Base-by-base conservation (phyloP, 331 rosid species). In the Malus hybrid region DNA sequence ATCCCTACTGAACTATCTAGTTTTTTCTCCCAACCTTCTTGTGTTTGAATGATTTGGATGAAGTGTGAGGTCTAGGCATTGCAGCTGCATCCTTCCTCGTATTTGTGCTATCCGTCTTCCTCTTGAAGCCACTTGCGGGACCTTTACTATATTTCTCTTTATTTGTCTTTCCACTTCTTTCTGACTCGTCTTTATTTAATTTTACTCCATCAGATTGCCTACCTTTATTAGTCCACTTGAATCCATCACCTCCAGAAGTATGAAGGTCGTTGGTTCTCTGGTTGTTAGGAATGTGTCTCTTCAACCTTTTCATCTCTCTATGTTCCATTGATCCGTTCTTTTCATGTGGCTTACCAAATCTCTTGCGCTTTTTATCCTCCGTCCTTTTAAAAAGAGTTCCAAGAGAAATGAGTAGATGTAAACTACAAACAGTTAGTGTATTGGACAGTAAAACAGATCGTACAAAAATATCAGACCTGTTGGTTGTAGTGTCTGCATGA, bases 261-360 rank as follows among this genome's bases (percentile, higher is more conserved):
- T 5, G 19, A 34, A 71, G 70, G 48, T 77, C 83, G 20, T 71
- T 73, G 55, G 70, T 31, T 27, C 82, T 69, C 5, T 71, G 72
- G 67, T 32, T n/a, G 78, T 15, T 24, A 11, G 67, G 69, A 62
- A 66, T 75, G 63, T 65, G 57, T 78, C 78, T 71, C 48, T 78
- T 82, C 50, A 57, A 84, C 74, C 90, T 39, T 87, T 80, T 88
- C 62, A 87, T 87, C 74, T 81, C 86, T 55, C 63, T 74, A 44
- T 74, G 64, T 48, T 81, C 80, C 33, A 42, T 24, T 16, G 64
- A 77, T 73, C 71, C 85, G 18, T 61, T 72, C 62, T 85, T 88
- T 65, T 72, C 69, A 4, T 62, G 62, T 31, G 4, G 80, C 77
- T 73, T 14, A 75, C 70, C 85, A 48, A 50, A 66, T 64, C 55